Evolutionary conservation across 805 yeast genomes (phyloP).

Genomic region (Spathaspora sp.): DNA sequence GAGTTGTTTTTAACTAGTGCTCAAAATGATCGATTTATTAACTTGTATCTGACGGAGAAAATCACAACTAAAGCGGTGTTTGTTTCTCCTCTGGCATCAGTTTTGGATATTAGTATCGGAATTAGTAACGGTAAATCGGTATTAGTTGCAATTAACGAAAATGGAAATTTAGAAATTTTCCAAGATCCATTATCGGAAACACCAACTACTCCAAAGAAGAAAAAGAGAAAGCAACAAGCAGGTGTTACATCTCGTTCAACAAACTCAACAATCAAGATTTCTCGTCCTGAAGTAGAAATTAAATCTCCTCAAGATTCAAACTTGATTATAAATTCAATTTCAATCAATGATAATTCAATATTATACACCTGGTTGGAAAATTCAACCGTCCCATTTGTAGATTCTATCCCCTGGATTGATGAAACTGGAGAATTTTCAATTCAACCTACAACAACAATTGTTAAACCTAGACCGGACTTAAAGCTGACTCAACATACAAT

Average conservation of each 20-base stretch:
- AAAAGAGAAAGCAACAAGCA: conserved; percentile 40
- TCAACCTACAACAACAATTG: conserved; percentile 19
- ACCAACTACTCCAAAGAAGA: conserved; percentile 24
- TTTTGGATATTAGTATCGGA: conserved; percentile 41
- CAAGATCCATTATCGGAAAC: conserved; percentile 45
- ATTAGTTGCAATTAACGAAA: conserved; percentile 64
- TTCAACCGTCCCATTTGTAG: conserved; percentile 55
- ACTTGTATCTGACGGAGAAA: conserved; percentile 53
- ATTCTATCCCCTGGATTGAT: conserved; percentile 47
- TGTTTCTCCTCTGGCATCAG: conserved; percentile 61
- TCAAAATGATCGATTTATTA: conserved; percentile 75
- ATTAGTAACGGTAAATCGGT: conserved; percentile 26
- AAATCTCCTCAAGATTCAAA: conserved; percentile 26
- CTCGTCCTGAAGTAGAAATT: conserved; percentile 42
- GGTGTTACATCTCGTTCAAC: conserved; percentile 49
- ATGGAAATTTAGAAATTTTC: conserved; percentile 72
- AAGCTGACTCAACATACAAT: conserved; percentile 39
- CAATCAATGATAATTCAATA: conserved; percentile 30
- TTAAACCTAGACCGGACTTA: conserved; percentile 38
- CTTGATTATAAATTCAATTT: conserved; percentile 25
- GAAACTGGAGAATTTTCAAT: conserved; percentile 22
- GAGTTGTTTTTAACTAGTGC: conserved; percentile 68
- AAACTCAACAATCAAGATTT: conserved; percentile 41
- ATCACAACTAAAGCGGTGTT: conserved; percentile 51
- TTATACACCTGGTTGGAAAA: conserved; percentile 61